Percentiles rank a stretch among this genome's conserved stretches.
Conservation (phyloP, 176 grass and related monocot genomes). For the Rhipidocladum racemiflorum region DNA sequence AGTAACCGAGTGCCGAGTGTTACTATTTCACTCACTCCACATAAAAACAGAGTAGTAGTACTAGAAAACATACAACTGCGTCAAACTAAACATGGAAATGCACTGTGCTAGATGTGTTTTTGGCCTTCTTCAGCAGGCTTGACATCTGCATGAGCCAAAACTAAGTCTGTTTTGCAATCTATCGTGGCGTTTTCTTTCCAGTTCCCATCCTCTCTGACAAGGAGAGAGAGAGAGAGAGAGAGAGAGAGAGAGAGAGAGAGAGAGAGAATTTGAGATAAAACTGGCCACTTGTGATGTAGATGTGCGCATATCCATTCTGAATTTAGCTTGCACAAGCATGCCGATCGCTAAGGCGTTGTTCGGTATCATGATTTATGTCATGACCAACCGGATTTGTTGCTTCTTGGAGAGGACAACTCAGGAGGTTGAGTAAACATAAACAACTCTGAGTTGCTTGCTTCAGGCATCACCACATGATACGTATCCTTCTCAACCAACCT, state of each 20-base stretch:
- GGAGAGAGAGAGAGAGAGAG: neutral
- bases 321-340: neutral
- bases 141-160: too few species aligned
- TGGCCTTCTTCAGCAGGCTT: too few species aligned
- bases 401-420: neutral
- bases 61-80: neutral
- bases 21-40: neutral
- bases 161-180: neutral
- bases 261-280: neutral
- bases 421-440: slow-evolving; percentile 21
- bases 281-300: neutral
- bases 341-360: neutral
- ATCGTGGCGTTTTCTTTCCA: neutral
- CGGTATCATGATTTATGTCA: neutral
- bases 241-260: neutral
- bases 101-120: too few species aligned
- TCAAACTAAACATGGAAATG: neutral
- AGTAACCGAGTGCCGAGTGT: neutral
- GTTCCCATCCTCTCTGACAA: neutral
- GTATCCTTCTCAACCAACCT: neutral
- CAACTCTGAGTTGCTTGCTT: slow-evolving; percentile 16
- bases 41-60: neutral
- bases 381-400: neutral
- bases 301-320: neutral
- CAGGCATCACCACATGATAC: neutral